Evolutionary conservation across 2,329 filamentous ascomycete species (phyloP), one percentile per base, ranked within the genome.

Genomic region (Epichloe sylvatica): DNA sequence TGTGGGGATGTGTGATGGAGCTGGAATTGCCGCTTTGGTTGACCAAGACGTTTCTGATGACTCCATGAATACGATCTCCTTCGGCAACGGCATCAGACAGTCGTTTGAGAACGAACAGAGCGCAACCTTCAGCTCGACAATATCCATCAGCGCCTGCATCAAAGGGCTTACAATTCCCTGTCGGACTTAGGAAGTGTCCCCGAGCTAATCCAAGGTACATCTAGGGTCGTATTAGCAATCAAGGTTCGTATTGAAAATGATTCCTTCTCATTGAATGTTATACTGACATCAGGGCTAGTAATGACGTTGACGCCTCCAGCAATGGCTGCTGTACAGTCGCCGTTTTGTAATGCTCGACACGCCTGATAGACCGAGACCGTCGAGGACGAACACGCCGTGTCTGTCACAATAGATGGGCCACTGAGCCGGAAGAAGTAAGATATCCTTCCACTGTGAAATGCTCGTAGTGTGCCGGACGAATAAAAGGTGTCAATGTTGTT

Each of bases 1-100:
- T 77, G 54, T 84, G 80, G 0, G 85, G 84, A 34, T 80, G 78
- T 0, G 84, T 89, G 52, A 90, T 88, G 0, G 81, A 86, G 1
- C 78, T 72, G 7, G 83, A 74, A 55, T 85, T 76, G 1, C 80
- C 80, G 0, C 80, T 86, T 59, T 89, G 84, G 60, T 88, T 88
- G 40, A 83, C 86, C 0, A 72, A 74, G 0, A 79, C 75, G 1
- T 72, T 77, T 0, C 78, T 66, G 47, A 86, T 79, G 54, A 81
- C 77, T 19, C 74, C 82, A 3, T 84, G 67, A 19, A 70, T 83
- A 75, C 46, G 78, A 75, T 86, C 83, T 44, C 81, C 80, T 60
- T 86, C 81, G 0, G 60, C 60, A 1, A 57, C 9, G 0, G 65
- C 65, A 58, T 75, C 72, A 5, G 71, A 66, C 0, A 78, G 62